A percentile compares a stretch with the other conserved stretches of the same genome.
phyloP scores from a whole-genome alignment of 768 basidiomycete genomes.

The Tricholoma furcatifolium region DNA sequence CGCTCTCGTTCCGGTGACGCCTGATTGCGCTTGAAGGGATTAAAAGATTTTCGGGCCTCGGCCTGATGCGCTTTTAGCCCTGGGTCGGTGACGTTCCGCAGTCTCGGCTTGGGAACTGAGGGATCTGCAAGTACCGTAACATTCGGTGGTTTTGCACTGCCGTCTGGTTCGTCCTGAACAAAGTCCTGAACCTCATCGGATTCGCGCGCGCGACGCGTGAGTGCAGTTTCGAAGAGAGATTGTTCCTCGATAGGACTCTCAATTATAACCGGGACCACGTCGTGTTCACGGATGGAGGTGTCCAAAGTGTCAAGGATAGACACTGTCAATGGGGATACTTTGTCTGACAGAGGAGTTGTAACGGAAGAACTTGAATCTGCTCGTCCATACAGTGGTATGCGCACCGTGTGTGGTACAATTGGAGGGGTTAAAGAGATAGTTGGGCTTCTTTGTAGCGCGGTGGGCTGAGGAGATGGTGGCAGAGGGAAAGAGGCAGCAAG shows the following conservation, averaged over 20 bases:
- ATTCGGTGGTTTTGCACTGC: background rate
- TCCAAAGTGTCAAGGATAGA: conserved; percentile 21
- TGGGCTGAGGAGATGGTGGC: conserved; percentile 14
- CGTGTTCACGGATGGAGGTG: conserved; percentile 10
- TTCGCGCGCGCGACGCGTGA: conserved; percentile 11
- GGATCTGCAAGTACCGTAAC: background rate
- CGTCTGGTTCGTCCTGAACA: conserved; percentile 15
- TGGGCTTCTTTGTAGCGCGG: conserved; percentile 2
- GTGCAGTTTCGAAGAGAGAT: background rate
- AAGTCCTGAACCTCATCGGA: conserved; percentile 13
- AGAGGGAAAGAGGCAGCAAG: conserved; percentile 14
- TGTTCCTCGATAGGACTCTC: conserved; percentile 37
- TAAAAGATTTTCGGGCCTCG: conserved; percentile 31
- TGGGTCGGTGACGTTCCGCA: conserved; percentile 17
- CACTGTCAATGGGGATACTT: conserved; percentile 25
- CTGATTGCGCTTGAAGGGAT: conserved; percentile 34
- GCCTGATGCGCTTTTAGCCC: background rate
- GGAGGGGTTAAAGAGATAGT: conserved; percentile 12
- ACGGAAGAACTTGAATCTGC: conserved; percentile 24
- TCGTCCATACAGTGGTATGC: background rate
- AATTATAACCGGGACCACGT: conserved; percentile 28
- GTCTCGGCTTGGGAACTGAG: conserved; percentile 1
- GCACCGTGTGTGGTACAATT: conserved; percentile 5
- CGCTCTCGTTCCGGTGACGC: too few relatives aligned
- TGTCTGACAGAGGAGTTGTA: conserved; percentile 27